These are phyloP conservation scores for Cystofilobasidium bisporidii DNA, from an alignment of 768 basidiomycete genomes.

Conservation along the genomic window DNA sequence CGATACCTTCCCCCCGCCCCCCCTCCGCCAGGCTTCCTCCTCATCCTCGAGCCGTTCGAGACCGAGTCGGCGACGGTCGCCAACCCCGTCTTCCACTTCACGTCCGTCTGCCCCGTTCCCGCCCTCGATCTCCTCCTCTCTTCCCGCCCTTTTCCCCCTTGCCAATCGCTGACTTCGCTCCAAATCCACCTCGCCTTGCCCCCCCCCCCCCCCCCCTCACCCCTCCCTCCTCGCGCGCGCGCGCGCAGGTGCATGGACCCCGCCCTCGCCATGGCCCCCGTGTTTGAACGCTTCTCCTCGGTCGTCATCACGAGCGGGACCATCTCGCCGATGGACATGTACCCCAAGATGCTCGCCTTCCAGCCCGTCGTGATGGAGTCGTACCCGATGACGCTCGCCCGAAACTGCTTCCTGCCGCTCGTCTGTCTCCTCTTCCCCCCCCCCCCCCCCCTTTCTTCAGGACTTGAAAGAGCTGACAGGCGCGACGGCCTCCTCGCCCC, in stretches of 20 bases:
- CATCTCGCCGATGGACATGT: constrained; percentile 98
- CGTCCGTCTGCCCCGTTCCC: constrained; percentile 48
- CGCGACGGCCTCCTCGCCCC: no score
- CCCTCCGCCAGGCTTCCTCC: constrained; percentile 62
- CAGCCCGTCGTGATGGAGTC: constrained; percentile 93
- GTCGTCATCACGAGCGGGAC: constrained; percentile 99
- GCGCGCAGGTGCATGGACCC: constrained; percentile 80
- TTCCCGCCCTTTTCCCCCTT: no score
- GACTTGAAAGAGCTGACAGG: background rate
- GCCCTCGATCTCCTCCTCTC: background rate
- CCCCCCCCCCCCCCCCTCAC: no score
- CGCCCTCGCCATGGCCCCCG: constrained; percentile 90
- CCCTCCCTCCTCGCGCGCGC: constrained; percentile 25
- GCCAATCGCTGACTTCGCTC: no score
- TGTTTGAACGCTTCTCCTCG: constrained; percentile 94
- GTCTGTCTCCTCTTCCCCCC: constrained; percentile 45
- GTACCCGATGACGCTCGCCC: constrained; percentile 92
- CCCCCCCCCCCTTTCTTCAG: background rate
- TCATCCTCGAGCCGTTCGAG: constrained; percentile 96
- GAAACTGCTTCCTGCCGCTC: constrained; percentile 91
- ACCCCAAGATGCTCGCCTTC: constrained; percentile 98
- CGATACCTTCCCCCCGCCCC: no score
- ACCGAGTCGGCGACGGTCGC: constrained; percentile 97
- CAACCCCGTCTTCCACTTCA: constrained; percentile 96
- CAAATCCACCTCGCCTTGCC: no score